These are phyloP conservation scores for Buddleja alternifolia DNA, from an alignment of 257 asterid genomes.

Conservation along the genomic window DNA sequence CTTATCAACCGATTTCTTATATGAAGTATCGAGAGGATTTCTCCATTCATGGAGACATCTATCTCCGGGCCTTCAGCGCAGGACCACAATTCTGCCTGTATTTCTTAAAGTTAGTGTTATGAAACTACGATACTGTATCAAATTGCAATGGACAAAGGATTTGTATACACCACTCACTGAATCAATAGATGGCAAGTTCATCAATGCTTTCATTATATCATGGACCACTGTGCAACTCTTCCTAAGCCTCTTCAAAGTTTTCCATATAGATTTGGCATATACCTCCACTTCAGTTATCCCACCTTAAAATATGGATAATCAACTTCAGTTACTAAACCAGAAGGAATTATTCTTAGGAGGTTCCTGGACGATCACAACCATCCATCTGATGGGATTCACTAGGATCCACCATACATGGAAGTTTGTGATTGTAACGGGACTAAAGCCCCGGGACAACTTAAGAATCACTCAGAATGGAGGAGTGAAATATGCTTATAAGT, in stretches of 20 bases:
- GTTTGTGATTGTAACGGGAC: too few species aligned
- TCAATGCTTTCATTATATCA: slow-evolving; percentile 67
- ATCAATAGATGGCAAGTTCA: slow-evolving; percentile 68
- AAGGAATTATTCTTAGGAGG: background rate
- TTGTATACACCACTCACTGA: slow-evolving; percentile 52
- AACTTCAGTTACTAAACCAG: slow-evolving; percentile 14
- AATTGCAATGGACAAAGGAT: background rate
- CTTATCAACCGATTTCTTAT: slow-evolving; percentile 57
- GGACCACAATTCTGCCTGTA: slow-evolving; percentile 82
- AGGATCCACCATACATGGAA: too few species aligned
- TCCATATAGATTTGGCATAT: slow-evolving; percentile 63
- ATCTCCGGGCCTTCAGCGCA: slow-evolving; percentile 72
- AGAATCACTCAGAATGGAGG: too few species aligned
- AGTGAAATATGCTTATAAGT: background rate
- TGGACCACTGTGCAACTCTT: slow-evolving; percentile 55
- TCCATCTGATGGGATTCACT: too few species aligned
- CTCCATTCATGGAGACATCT: slow-evolving; percentile 71
- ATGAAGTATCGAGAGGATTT: slow-evolving; percentile 64
- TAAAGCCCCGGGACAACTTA: too few species aligned
- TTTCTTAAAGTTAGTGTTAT: slow-evolving; percentile 1
- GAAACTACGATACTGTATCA: background rate
- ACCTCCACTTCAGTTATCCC: slow-evolving; percentile 58
- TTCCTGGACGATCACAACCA: too few species aligned
- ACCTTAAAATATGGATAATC: slow-evolving; percentile 33
- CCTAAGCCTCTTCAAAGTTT: slow-evolving; percentile 66